Conservation (phyloP, 2,329 filamentous ascomycete genomes). For the Pseudogymnoascus sp. region DNA sequence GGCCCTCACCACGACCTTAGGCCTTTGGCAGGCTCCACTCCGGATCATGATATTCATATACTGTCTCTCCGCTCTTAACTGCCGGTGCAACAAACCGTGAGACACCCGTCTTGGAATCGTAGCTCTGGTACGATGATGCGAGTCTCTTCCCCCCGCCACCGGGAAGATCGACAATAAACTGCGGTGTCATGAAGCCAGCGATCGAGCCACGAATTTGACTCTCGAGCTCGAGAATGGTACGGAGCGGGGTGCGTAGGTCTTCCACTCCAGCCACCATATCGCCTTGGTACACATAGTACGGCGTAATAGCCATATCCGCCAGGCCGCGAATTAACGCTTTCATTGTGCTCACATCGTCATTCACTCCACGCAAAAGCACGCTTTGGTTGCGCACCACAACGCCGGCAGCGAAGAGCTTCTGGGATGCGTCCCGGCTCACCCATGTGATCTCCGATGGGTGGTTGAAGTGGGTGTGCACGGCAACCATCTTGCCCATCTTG, state of each 20-base stretch:
- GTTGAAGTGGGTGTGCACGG: conserved; percentile 59
- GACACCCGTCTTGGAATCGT: conserved; percentile 44
- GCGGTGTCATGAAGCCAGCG: conserved; percentile 54
- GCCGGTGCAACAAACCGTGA: conserved; percentile 50
- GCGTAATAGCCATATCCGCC: conserved; percentile 44
- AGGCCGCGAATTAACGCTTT: conserved; percentile 43
- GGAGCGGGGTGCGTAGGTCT: conserved; percentile 53
- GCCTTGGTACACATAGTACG: conserved; percentile 60
- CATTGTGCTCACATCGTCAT: conserved; percentile 48
- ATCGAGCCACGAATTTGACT: conserved; percentile 49
- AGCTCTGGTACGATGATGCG: conserved; percentile 43
- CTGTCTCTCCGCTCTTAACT: conserved; percentile 38
- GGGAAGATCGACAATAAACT: conserved; percentile 56
- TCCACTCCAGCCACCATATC: conserved; percentile 55
- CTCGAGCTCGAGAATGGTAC: conserved; percentile 51
- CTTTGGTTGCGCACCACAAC: conserved; percentile 53
- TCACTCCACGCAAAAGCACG: conserved; percentile 51
- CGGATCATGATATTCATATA: conserved; percentile 53
- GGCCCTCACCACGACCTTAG: not conserved
- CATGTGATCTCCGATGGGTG: conserved; percentile 55
- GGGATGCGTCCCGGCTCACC: conserved; percentile 45
- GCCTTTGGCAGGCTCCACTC: not conserved
- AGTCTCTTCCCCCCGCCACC: conserved; percentile 56
- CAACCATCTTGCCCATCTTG: conserved; percentile 48
- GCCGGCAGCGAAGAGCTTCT: conserved; percentile 40